phyloP scores from a whole-genome alignment of 1,284 basidiomycete genomes.

The Ceratobasidium sp. region DNA sequence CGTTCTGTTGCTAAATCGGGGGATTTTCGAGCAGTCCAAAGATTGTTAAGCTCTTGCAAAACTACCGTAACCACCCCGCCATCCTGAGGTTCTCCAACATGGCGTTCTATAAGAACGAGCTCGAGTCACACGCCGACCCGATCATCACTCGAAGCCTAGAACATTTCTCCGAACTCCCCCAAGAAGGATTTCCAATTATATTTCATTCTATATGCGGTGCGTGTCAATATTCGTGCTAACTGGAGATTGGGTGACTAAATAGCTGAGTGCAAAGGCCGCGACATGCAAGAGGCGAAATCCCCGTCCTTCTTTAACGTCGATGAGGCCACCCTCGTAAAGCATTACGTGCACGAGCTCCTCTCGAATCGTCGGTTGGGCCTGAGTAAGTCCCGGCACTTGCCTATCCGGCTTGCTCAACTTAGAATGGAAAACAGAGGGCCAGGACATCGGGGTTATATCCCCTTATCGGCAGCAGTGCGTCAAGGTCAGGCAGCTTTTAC shows the following conservation, averaged over 20 bases:
- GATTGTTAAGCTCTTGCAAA: slow-evolving; percentile 64
- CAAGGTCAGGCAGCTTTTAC: slow-evolving; percentile 56
- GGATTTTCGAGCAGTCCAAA: slow-evolving; percentile 50
- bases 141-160: slow-evolving; percentile 53
- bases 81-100: slow-evolving; percentile 66
- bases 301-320: slow-evolving; percentile 71
- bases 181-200: slow-evolving; percentile 61
- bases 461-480: slow-evolving; percentile 63
- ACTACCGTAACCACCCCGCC: slow-evolving; percentile 63
- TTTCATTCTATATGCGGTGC: slow-evolving; percentile 62
- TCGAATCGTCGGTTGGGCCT: slow-evolving; percentile 48
- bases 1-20: not conserved
- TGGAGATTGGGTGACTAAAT: not conserved
- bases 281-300: slow-evolving; percentile 64
- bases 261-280: slow-evolving; percentile 54
- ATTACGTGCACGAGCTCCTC: slow-evolving; percentile 55
- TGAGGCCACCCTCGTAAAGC: slow-evolving; percentile 62
- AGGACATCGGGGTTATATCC: slow-evolving; percentile 63
- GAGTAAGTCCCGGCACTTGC: slow-evolving; percentile 48
- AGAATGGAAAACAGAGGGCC: slow-evolving; percentile 49
- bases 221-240: not conserved
- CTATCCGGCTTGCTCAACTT: not conserved
- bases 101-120: slow-evolving; percentile 60
- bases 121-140: slow-evolving; percentile 56
- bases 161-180: slow-evolving; percentile 48